Conservation (phyloP, 2,329 filamentous ascomycete genomes). For the Leptoxyphium fumago region DNA sequence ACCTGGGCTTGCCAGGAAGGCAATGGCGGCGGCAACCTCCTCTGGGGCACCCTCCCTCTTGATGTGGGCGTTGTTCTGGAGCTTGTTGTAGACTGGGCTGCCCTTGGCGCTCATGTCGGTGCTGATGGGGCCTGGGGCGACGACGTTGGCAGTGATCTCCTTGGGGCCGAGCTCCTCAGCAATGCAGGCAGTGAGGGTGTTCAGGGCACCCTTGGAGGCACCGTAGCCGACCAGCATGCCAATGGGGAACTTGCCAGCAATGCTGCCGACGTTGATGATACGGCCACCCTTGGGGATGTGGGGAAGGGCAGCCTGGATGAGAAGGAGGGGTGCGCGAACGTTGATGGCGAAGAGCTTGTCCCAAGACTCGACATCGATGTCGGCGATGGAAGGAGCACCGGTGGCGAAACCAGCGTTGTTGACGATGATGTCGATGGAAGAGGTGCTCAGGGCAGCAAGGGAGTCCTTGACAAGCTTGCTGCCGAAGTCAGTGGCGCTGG, state of each 20-base stretch:
- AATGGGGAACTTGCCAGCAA: slow-evolving; percentile 31
- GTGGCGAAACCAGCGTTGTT: slow-evolving; percentile 25
- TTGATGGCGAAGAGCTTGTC: slow-evolving; percentile 43
- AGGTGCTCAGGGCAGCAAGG: slow-evolving; percentile 6
- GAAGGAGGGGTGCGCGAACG: slow-evolving; percentile 38
- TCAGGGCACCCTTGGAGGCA: slow-evolving; percentile 44
- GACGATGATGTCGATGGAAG: slow-evolving; percentile 27
- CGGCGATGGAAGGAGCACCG: slow-evolving; percentile 15
- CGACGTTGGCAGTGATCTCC: slow-evolving; percentile 46
- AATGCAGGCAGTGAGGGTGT: slow-evolving; percentile 44
- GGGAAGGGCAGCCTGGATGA: slow-evolving; percentile 39
- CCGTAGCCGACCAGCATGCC: slow-evolving; percentile 31
- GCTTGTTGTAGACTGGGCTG: slow-evolving; percentile 36
- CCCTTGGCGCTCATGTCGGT: slow-evolving; percentile 41
- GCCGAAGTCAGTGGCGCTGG: slow-evolving; percentile 9
- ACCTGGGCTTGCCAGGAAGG: slow-evolving; percentile 33
- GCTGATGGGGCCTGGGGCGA: slow-evolving; percentile 44
- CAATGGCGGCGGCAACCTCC: slow-evolving; percentile 43
- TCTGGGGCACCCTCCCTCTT: slow-evolving; percentile 36
- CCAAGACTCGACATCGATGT: slow-evolving; percentile 37
- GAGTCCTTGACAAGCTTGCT: too few species aligned
- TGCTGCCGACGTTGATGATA: slow-evolving; percentile 44
- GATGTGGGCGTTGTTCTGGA: slow-evolving; percentile 36
- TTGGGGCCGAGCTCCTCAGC: slow-evolving; percentile 42
- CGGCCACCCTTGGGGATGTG: slow-evolving; percentile 33